phyloP scores from a whole-genome alignment of 345 rosid genomes.

The Citrus inodora region DNA sequence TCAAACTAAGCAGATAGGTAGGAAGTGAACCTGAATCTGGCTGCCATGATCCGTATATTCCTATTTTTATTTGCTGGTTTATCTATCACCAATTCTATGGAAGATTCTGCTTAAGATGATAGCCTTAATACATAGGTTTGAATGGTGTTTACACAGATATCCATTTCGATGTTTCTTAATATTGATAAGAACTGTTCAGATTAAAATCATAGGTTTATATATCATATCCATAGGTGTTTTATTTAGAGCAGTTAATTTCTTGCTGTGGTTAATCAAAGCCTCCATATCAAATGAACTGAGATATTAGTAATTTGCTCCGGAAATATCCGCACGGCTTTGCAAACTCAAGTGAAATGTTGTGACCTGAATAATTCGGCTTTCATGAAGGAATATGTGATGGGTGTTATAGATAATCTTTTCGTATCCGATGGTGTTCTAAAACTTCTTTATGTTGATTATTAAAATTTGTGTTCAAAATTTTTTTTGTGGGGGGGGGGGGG shows the following conservation, averaged over 20 bases:
- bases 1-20: not conserved
- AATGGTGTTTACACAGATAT: not conserved
- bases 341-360: not conserved
- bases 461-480: too few relatives aligned
- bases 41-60: not conserved
- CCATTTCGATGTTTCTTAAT: conserved; percentile 2
- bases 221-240: not conserved
- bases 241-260: not conserved
- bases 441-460: too few relatives aligned
- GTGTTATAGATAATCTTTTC: too few relatives aligned
- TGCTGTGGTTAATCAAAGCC: not conserved
- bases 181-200: not conserved
- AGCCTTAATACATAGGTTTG: not conserved
- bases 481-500: too few relatives aligned
- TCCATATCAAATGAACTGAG: too few relatives aligned
- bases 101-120: conserved; percentile 9
- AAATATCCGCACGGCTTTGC: not conserved
- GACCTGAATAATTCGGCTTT: not conserved
- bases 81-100: not conserved
- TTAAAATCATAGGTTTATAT: not conserved
- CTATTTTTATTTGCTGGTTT: not conserved
- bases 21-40: conserved; percentile 2
- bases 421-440: too few relatives aligned
- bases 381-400: not conserved
- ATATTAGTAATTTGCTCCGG: too few relatives aligned